Conservation (phyloP, 768 basidiomycete species). For the Leccinum variicolor region DNA sequence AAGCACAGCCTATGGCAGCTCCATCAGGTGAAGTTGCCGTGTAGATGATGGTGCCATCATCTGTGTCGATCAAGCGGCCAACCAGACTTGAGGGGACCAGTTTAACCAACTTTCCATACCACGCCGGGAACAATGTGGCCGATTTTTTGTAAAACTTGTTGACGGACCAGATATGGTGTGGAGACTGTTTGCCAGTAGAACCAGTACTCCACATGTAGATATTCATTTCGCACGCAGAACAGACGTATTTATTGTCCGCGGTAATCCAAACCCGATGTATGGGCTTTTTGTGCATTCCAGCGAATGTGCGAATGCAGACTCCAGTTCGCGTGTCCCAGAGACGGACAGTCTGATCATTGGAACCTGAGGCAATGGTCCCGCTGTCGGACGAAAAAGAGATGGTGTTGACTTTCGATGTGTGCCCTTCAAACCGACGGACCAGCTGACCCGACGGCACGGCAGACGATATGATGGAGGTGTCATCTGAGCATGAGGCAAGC, state of each 20-base stretch:
- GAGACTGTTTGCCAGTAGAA: slow-evolving; percentile 5
- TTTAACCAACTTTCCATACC: slow-evolving; percentile 12
- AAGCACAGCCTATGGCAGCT: slow-evolving; percentile 1
- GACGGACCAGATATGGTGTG: slow-evolving; percentile 13
- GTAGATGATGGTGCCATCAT: slow-evolving; percentile 7
- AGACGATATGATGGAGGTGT: slow-evolving; percentile 13
- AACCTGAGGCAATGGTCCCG: slow-evolving; percentile 18
- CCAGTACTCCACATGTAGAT: slow-evolving; percentile 12
- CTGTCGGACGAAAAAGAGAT: slow-evolving; percentile 22
- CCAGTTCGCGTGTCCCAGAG: slow-evolving; percentile 23
- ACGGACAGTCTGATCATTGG: slow-evolving; percentile 20
- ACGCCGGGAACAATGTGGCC: slow-evolving; percentile 8
- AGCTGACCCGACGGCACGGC: slow-evolving; percentile 7
- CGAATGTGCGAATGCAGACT: slow-evolving; percentile 12
- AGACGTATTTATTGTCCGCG: slow-evolving; percentile 9
- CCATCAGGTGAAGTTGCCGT: slow-evolving; percentile 9
- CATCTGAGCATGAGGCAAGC: slow-evolving; percentile 16
- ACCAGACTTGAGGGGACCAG: slow-evolving; percentile 5
- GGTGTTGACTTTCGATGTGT: slow-evolving; percentile 13
- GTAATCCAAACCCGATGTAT: slow-evolving; percentile 18
- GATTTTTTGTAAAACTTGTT: slow-evolving; percentile 6
- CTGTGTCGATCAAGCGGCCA: slow-evolving; percentile 3
- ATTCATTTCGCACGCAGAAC: slow-evolving; percentile 13
- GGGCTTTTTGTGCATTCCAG: slow-evolving; percentile 14
- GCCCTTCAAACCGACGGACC: slow-evolving; percentile 14